Conservation (phyloP, 768 basidiomycete species). For the Suillus luteus region DNA sequence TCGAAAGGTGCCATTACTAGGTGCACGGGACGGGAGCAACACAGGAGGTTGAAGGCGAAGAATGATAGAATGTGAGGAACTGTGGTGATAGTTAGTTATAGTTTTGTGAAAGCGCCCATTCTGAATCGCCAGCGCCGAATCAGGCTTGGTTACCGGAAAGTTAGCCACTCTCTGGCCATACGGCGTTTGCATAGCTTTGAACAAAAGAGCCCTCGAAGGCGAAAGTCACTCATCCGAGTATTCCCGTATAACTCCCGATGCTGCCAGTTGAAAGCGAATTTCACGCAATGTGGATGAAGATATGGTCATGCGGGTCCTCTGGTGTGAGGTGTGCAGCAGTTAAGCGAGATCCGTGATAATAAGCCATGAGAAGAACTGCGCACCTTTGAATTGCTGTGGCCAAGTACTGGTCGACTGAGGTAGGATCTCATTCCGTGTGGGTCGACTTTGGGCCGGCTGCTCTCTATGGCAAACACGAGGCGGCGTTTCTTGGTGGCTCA, state of each 20-base stretch:
- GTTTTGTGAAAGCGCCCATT: not conserved
- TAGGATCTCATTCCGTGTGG: not conserved
- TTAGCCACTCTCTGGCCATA: not conserved
- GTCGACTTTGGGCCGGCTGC: not conserved
- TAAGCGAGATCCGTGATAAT: not conserved
- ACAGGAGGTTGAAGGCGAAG: not conserved
- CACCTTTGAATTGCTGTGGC: not conserved
- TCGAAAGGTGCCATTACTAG: not conserved
- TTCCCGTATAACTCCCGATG: not conserved
- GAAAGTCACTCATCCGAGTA: constrained; percentile 2
- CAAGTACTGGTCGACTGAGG: not conserved
- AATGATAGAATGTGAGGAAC: not conserved
- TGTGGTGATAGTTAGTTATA: not conserved
- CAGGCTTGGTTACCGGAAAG: not conserved
- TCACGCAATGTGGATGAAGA: not conserved
- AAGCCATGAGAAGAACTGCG: not conserved
- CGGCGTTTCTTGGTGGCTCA: not conserved
- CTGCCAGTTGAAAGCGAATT: not conserved
- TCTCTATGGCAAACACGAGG: not conserved
- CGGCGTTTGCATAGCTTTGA: not conserved
- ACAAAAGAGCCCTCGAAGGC: not conserved
- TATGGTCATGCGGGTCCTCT: not conserved
- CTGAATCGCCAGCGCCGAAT: not conserved
- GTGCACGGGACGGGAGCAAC: not conserved
- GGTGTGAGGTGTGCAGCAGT: not conserved